phyloP scores from a whole-genome alignment of 192 early-diverging fungal genomes.

The Powellomyces hirtus region DNA sequence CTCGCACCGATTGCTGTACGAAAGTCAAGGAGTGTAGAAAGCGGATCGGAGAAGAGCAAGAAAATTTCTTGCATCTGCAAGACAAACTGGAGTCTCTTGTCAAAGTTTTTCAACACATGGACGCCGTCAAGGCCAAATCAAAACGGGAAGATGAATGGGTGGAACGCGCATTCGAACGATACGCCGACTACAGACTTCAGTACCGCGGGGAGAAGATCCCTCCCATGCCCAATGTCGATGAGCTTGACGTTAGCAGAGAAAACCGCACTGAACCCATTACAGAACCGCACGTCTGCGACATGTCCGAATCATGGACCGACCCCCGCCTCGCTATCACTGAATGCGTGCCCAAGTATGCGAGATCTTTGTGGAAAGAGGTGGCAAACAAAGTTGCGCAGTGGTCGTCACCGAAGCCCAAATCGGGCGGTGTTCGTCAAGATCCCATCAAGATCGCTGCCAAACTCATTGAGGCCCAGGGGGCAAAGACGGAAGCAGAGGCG shows the following conservation, averaged over 20 bases:
- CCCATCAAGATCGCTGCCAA: neutral
- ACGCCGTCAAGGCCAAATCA: neutral
- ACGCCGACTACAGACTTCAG: conserved; percentile 11
- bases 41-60: conserved; percentile 3
- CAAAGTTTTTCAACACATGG: neutral
- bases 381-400: neutral
- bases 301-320: neutral
- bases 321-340: neutral
- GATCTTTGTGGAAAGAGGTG: neutral
- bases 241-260: neutral
- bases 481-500: conserved; percentile 27
- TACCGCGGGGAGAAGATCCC: conserved; percentile 17
- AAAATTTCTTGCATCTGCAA: neutral
- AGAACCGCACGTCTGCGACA: neutral
- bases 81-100: conserved; percentile 7
- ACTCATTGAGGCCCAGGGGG: conserved; percentile 25
- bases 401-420: neutral
- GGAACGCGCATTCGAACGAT: neutral
- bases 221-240: neutral
- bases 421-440: neutral
- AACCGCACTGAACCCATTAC: neutral
- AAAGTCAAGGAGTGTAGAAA: neutral
- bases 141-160: conserved; percentile 16
- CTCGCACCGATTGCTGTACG: conserved; percentile 5
- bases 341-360: neutral